Evolutionary conservation across 2,329 filamentous ascomycete genomes (phyloP).

Genomic region (Fusarium mangiferae): DNA sequence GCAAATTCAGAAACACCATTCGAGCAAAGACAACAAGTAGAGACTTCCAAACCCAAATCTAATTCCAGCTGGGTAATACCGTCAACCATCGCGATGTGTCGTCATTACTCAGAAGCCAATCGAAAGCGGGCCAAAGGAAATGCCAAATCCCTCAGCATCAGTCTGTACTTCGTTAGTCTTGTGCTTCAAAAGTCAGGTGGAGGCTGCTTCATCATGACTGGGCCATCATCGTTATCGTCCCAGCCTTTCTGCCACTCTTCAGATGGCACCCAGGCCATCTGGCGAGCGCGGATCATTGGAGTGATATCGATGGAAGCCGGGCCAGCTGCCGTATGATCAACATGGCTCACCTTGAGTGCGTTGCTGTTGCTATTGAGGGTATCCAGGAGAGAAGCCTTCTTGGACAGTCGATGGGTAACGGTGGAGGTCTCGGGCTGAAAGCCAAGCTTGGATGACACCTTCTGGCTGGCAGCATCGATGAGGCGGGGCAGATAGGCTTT

Average conservation of each 20-base stretch:
- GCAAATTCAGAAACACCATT: neutral
- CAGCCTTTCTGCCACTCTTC: slow-evolving; percentile 22
- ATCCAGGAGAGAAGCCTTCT: slow-evolving; percentile 11
- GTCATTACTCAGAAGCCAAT: neutral
- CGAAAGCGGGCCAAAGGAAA: neutral
- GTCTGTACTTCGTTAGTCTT: slow-evolving; percentile 3
- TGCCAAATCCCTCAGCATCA: neutral
- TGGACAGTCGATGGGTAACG: neutral
- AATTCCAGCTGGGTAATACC: neutral
- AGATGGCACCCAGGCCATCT: slow-evolving; percentile 11
- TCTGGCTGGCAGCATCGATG: neutral
- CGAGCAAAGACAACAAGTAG: neutral
- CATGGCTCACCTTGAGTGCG: slow-evolving; percentile 14
- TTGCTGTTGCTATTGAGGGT: neutral
- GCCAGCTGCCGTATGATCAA: neutral
- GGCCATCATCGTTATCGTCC: slow-evolving; percentile 27
- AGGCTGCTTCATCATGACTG: slow-evolving; percentile 11
- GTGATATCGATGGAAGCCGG: slow-evolving; percentile 3
- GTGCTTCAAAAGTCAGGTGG: slow-evolving; percentile 10
- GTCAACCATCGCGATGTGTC: neutral
- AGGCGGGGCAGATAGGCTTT: neutral
- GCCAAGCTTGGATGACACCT: neutral
- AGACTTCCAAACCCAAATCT: neutral
- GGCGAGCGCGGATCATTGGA: neutral
- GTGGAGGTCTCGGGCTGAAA: neutral